These are phyloP conservation scores for Chiua sp. DNA, from an alignment of 1,284 basidiomycete genomes.

Conservation along the genomic window DNA sequence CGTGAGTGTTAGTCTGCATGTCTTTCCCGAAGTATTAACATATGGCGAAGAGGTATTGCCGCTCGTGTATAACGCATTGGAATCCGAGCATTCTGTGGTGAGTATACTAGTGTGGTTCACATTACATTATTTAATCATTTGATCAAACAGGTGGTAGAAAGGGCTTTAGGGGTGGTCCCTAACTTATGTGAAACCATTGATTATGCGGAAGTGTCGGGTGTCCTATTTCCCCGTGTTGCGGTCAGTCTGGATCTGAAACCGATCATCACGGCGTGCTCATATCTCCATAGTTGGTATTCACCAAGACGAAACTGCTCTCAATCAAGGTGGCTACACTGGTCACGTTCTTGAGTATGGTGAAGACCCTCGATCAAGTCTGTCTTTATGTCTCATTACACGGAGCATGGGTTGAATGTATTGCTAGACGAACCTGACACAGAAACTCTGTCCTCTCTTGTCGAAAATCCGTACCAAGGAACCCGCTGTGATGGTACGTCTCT, in stretches of 20 bases:
- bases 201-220: conserved; percentile 88
- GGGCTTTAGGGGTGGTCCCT: conserved; percentile 86
- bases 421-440: conserved; percentile 87
- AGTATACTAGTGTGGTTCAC: conserved; percentile 23
- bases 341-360: conserved; percentile 93
- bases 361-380: conserved; percentile 88
- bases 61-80: conserved; percentile 93
- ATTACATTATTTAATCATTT: conserved; percentile 2
- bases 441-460: conserved; percentile 91
- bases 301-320: conserved; percentile 83
- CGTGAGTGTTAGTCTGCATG: conserved; percentile 58
- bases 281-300: conserved; percentile 76
- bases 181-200: conserved; percentile 93
- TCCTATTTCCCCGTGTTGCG: conserved; percentile 87
- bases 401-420: conserved; percentile 17
- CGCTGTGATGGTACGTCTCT: conserved; percentile 75
- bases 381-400: neutral
- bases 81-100: conserved; percentile 87
- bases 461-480: conserved; percentile 97
- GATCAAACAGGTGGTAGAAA: conserved; percentile 80
- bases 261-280: conserved; percentile 15
- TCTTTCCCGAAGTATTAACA: conserved; percentile 6
- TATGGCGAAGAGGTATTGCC: conserved; percentile 81
- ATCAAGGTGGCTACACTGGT: conserved; percentile 91
- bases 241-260: conserved; percentile 50